Percentiles rank a stretch among this genome's conserved stretches.
phyloP scores from a whole-genome alignment of 163 green algal species.

The Scenedesmus sp. region DNA sequence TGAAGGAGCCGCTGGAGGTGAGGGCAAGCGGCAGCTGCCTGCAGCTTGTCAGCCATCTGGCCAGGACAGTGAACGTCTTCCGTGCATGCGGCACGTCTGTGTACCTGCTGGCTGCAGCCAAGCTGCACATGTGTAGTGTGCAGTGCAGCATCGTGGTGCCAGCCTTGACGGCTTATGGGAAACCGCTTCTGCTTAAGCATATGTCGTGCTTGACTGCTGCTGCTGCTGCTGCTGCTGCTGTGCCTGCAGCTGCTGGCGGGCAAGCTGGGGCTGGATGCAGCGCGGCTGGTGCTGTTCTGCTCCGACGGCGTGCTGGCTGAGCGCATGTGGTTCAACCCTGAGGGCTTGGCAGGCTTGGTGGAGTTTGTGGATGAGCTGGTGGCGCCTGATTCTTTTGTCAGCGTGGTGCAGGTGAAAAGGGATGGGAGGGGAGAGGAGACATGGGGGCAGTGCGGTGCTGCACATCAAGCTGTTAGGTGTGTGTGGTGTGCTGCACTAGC shows the following conservation, averaged over 20 bases:
- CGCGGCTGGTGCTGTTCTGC: slow-evolving; percentile 62
- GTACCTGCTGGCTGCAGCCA: too few relatives aligned
- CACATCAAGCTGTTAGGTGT: too few relatives aligned
- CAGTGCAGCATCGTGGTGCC: neutral
- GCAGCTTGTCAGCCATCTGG: neutral
- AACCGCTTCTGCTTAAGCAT: neutral
- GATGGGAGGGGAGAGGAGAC: too few relatives aligned
- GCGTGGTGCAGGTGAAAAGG: slow-evolving; percentile 57
- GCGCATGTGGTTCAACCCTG: slow-evolving; percentile 64
- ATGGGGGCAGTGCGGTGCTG: too few relatives aligned
- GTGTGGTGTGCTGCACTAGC: too few relatives aligned
- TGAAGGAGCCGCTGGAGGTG: slow-evolving; percentile 51
- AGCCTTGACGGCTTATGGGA: neutral
- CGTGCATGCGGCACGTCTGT: too few relatives aligned
- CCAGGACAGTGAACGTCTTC: too few relatives aligned
- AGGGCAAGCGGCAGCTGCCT: neutral
- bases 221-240: neutral
- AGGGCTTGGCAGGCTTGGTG: slow-evolving; percentile 65
- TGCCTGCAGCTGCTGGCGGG: slow-evolving; percentile 59
- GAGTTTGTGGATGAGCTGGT: slow-evolving; percentile 67
- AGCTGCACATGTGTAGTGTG: neutral
- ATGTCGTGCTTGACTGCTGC: neutral
- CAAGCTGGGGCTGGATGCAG: slow-evolving; percentile 53
- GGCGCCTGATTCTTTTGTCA: slow-evolving; percentile 58
- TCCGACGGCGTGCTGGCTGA: slow-evolving; percentile 72